phyloP scores from a whole-genome alignment of 768 basidiomycete species.

The Tricholoma terreum region DNA sequence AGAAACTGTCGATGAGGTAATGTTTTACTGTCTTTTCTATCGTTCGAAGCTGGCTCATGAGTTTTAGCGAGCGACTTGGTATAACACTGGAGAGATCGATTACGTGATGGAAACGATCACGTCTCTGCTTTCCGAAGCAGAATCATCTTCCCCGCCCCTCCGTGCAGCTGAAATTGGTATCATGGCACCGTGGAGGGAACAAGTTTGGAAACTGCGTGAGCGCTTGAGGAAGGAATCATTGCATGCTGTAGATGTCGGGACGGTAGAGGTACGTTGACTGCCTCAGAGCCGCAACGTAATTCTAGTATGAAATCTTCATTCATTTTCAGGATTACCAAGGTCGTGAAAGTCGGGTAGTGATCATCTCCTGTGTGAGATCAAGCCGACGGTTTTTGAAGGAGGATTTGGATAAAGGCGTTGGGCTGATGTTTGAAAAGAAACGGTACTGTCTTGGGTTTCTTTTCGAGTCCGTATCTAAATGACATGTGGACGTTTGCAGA shows the following conservation, averaged over 20 bases:
- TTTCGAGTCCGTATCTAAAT: not conserved
- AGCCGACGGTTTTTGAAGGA: constrained; percentile 46
- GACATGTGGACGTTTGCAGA: constrained; percentile 19
- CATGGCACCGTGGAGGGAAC: constrained; percentile 52
- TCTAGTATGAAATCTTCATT: not conserved
- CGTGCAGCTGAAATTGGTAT: constrained; percentile 42
- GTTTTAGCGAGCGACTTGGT: constrained; percentile 45
- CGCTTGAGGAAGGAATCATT: constrained; percentile 39
- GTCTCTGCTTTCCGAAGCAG: constrained; percentile 36
- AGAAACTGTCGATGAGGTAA: constrained; percentile 46
- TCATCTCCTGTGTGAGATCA: constrained; percentile 49
- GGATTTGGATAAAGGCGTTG: constrained; percentile 43
- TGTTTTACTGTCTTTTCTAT: not conserved
- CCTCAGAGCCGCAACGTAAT: not conserved
- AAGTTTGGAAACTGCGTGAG: constrained; percentile 50
- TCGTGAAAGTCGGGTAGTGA: constrained; percentile 47
- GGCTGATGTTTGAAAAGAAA: constrained; percentile 45
- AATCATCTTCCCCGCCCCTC: constrained; percentile 37
- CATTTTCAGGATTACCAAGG: constrained; percentile 44
- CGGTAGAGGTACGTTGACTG: constrained; percentile 38
- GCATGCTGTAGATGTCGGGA: constrained; percentile 47
- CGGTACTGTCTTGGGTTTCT: constrained; percentile 29
- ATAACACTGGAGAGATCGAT: constrained; percentile 45
- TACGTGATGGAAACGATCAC: constrained; percentile 36
- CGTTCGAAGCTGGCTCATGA: not conserved